Conservation (phyloP, 2,329 filamentous ascomycete species). For the Sporothrix curviconia region DNA sequence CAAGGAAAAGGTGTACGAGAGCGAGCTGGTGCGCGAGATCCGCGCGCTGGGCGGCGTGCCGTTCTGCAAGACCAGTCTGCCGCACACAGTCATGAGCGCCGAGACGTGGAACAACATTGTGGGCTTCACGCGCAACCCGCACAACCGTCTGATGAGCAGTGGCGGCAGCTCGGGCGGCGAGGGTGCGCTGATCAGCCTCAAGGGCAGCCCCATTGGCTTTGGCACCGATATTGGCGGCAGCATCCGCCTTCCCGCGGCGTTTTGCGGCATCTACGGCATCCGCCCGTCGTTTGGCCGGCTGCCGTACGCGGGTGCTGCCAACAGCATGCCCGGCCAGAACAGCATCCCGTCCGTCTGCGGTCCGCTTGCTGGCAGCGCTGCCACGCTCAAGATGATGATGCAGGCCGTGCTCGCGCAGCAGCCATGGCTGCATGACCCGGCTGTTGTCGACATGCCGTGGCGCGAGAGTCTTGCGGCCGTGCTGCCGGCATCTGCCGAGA, state of each 20-base stretch:
- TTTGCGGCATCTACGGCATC: slow-evolving; percentile 27
- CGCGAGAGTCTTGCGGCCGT: slow-evolving; percentile 34
- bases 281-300: slow-evolving; percentile 25
- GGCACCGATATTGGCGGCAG: slow-evolving; percentile 30
- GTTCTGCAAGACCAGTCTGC: slow-evolving; percentile 26
- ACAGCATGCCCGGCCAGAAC: slow-evolving; percentile 47
- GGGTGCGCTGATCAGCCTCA: slow-evolving; percentile 29
- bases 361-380: slow-evolving; percentile 52
- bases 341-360: slow-evolving; percentile 49
- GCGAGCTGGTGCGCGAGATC: slow-evolving; percentile 25
- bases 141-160: slow-evolving; percentile 27
- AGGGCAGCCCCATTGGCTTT: slow-evolving; percentile 29
- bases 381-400: slow-evolving; percentile 45
- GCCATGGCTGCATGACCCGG: slow-evolving; percentile 62
- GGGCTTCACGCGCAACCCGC: slow-evolving; percentile 30
- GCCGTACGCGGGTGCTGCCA: slow-evolving; percentile 20
- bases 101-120: slow-evolving; percentile 32
- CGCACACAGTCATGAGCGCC: slow-evolving; percentile 23
- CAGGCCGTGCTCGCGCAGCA: slow-evolving; percentile 49
- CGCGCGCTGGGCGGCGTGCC: slow-evolving; percentile 26
- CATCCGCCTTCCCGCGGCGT: slow-evolving; percentile 26
- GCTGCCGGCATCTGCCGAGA: background rate
- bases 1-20: slow-evolving; percentile 19
- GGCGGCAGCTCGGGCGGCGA: slow-evolving; percentile 35
- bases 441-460: slow-evolving; percentile 61